A percentile compares a stretch with the other conserved stretches of the same genome.
Evolutionary conservation across 257 asterid species (phyloP).

Genomic region (Solanum habrochaites): DNA sequence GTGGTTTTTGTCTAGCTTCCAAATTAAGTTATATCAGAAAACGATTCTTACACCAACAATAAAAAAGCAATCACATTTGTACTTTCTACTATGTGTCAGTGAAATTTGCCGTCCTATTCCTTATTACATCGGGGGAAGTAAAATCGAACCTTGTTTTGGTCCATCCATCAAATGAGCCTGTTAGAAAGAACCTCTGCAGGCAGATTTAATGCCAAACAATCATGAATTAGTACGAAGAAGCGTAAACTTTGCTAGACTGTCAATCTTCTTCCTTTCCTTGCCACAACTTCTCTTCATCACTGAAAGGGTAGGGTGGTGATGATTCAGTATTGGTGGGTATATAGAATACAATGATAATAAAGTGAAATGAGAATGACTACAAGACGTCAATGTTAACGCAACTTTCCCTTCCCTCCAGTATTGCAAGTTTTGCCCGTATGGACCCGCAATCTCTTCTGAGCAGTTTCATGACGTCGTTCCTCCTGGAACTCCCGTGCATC

Average conservation of each 20-base stretch:
- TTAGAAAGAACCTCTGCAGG: conserved; percentile 66
- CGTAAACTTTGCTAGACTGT: conserved; percentile 35
- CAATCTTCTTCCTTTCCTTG: conserved; percentile 44
- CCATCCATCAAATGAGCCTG: conserved; percentile 97
- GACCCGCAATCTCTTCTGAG: conserved; percentile 58
- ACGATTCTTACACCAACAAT: not conserved
- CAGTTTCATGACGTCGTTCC: conserved; percentile 55
- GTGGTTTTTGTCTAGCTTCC: not conserved
- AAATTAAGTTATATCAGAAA: not conserved
- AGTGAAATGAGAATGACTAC: conserved; percentile 8
- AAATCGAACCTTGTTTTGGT: conserved; percentile 61
- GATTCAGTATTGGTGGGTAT: not conserved
- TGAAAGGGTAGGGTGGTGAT: conserved; percentile 16
- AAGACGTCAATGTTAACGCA: conserved; percentile 52
- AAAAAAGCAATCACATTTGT: not conserved
- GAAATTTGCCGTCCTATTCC: not conserved
- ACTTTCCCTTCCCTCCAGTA: conserved; percentile 77
- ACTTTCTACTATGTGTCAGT: not conserved
- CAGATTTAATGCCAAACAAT: conserved; percentile 70
- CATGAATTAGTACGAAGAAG: conserved; percentile 49
- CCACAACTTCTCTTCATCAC: conserved; percentile 48
- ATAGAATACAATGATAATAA: not conserved
- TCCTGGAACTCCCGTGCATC: conserved; percentile 83
- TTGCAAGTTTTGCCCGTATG: conserved; percentile 60
- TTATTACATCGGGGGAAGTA: not conserved